phyloP scores from a whole-genome alignment of 2,329 filamentous ascomycete species.

The Pleomassaria siparia region DNA sequence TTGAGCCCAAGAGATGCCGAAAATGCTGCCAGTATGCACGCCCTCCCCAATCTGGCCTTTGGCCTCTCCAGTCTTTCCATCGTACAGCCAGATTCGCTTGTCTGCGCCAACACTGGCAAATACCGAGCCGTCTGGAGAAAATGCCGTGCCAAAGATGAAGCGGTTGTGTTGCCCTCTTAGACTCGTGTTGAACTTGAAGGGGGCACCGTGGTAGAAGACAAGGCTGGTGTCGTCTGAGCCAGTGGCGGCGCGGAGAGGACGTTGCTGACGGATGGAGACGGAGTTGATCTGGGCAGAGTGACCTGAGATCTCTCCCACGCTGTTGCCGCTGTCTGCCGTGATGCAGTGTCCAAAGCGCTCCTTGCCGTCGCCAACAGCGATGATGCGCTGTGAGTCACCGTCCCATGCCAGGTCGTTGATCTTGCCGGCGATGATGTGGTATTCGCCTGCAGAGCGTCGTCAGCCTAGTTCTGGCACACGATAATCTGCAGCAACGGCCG shows the following conservation, averaged over 20 bases:
- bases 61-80: conserved; percentile 90
- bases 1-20: conserved; percentile 84
- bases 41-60: conserved; percentile 75
- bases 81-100: conserved; percentile 88
- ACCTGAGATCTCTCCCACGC: conserved; percentile 88
- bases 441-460: conserved; percentile 65
- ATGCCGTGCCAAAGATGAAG: conserved; percentile 84
- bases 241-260: conserved; percentile 88
- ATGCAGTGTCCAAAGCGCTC: conserved; percentile 93
- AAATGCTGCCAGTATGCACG: conserved; percentile 91
- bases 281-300: conserved; percentile 90
- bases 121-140: conserved; percentile 81
- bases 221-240: conserved; percentile 86
- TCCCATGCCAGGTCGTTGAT: conserved; percentile 99
- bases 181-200: conserved; percentile 95
- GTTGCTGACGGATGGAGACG: conserved; percentile 84
- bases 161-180: conserved; percentile 77
- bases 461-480: conserved; percentile 22
- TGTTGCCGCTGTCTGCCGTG: conserved; percentile 88
- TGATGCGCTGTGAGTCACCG: conserved; percentile 92
- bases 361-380: conserved; percentile 92
- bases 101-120: conserved; percentile 93
- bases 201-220: conserved; percentile 90
- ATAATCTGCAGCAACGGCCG: background rate
- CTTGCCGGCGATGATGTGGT: conserved; percentile 87